Conservation (phyloP, 2,329 filamentous ascomycete genomes). For the Pezicula radicicola region DNA sequence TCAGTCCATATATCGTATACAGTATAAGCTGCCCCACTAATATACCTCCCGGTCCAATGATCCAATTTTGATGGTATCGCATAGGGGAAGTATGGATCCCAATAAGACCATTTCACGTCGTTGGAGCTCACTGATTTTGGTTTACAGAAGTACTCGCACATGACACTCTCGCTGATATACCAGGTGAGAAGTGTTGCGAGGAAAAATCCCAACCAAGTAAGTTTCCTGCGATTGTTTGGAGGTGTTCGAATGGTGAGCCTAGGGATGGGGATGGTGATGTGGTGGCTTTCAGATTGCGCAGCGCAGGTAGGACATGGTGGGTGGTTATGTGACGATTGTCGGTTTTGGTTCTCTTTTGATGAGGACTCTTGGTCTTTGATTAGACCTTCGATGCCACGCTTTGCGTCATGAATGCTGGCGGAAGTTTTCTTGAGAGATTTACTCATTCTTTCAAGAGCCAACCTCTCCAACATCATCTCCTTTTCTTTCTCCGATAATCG, state of each 20-base stretch:
- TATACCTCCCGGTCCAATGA: conserved; percentile 43
- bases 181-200: conserved; percentile 44
- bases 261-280: conserved; percentile 20
- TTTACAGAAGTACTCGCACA: conserved; percentile 53
- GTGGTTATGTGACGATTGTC: conserved; percentile 7
- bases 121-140: conserved; percentile 43
- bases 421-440: conserved; percentile 49
- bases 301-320: conserved; percentile 2
- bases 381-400: conserved; percentile 55
- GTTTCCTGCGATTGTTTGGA: conserved; percentile 10
- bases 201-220: conserved; percentile 24
- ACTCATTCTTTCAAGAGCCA: conserved; percentile 47
- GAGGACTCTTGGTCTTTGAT: conserved; percentile 44
- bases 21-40: conserved; percentile 4
- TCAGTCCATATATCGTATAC: background rate
- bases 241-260: conserved; percentile 9
- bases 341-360: conserved; percentile 20
- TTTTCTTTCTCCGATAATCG: conserved; percentile 24
- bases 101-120: conserved; percentile 45
- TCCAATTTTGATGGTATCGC: conserved; percentile 61
- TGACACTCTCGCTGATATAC: conserved; percentile 50
- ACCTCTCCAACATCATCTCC: conserved; percentile 33
- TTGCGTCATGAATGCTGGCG: conserved; percentile 50
- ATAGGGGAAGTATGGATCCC: conserved; percentile 58
- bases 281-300: background rate